A percentile compares a stretch with the other conserved stretches of the same genome.
Evolutionary conservation across 768 basidiomycete species (phyloP).

Genomic region (Mycena indigotica): DNA sequence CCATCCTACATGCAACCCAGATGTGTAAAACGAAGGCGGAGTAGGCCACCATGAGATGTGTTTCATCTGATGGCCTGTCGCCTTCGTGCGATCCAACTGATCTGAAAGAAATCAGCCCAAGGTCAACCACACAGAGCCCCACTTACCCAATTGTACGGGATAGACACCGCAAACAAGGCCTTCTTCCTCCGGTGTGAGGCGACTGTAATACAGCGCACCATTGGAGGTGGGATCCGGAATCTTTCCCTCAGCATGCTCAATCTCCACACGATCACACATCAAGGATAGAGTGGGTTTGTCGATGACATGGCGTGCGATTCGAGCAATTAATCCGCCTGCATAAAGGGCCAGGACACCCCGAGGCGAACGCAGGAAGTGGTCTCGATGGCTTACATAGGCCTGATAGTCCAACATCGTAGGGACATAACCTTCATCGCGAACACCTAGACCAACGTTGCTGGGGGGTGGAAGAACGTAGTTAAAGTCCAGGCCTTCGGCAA

Average conservation of each 20-base stretch:
- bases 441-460: background rate
- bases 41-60: background rate
- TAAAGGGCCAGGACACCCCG: background rate
- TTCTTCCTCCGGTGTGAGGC: background rate
- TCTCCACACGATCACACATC: background rate
- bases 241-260: background rate
- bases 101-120: background rate
- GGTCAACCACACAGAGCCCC: background rate
- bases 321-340: background rate
- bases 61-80: background rate
- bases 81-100: too few species aligned
- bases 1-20: background rate
- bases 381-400: background rate
- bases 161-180: background rate
- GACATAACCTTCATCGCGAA: background rate
- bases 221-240: background rate
- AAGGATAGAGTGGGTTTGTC: background rate
- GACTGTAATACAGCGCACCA: background rate
- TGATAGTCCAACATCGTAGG: background rate
- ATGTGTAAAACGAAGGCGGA: background rate
- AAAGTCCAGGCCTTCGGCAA: background rate
- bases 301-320: background rate
- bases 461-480: background rate
- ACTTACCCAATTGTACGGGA: background rate
- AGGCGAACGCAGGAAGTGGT: background rate